These are phyloP conservation scores for Diversispora eburnea DNA, from an alignment of 192 early-diverging fungal genomes.

Conservation along the genomic window DNA sequence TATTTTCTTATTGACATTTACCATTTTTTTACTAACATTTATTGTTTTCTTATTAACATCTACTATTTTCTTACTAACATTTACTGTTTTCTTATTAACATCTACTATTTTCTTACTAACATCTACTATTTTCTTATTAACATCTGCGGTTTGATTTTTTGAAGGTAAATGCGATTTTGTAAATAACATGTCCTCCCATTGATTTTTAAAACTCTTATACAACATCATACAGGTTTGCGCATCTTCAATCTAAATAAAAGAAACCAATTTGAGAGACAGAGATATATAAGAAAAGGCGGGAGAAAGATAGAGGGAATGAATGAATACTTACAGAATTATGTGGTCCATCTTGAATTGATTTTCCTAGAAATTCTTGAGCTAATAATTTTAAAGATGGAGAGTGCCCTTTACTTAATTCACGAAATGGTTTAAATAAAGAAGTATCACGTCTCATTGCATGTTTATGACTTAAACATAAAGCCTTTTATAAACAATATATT, in stretches of 20 bases:
- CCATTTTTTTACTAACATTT: too few relatives aligned
- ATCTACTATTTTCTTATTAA: too few relatives aligned
- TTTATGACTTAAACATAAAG: conserved; percentile 80
- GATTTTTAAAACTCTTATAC: conserved; percentile 75
- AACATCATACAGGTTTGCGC: conserved; percentile 86
- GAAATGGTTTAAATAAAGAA: conserved; percentile 70
- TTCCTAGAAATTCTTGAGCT: conserved; percentile 66
- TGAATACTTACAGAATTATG: conserved; percentile 73
- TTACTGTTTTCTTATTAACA: too few relatives aligned
- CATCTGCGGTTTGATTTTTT: too few relatives aligned
- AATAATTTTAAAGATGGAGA: conserved; percentile 71
- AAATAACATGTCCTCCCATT: conserved; percentile 65
- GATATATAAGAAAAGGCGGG: neutral
- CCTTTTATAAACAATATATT: conserved; percentile 21
- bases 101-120: too few relatives aligned
- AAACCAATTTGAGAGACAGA: neutral
- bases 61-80: too few relatives aligned
- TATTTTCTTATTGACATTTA: too few relatives aligned
- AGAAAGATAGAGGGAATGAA: neutral
- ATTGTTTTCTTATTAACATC: too few relatives aligned
- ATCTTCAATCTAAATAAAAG: conserved; percentile 63
- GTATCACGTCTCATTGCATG: conserved; percentile 78
- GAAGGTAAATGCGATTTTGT: neutral
- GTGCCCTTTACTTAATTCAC: conserved; percentile 58
- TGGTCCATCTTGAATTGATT: conserved; percentile 82